These are phyloP conservation scores for Thraustochytrium sp. DNA, from an alignment of 352 stramenopile species.

Conservation along the genomic window DNA sequence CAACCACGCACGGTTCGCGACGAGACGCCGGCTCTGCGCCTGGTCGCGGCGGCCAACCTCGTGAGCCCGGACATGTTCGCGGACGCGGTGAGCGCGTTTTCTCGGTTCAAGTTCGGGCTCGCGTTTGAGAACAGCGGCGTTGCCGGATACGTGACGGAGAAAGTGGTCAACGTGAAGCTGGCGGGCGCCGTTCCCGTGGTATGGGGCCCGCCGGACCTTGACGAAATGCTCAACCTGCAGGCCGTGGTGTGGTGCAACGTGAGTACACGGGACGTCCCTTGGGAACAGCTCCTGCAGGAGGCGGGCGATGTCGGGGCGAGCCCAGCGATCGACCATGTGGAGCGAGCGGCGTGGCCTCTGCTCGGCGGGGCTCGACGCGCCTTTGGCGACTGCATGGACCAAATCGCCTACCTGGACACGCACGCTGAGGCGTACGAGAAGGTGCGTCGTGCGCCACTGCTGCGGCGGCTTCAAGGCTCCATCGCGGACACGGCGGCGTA, in stretches of 20 bases:
- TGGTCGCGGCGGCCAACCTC: background rate
- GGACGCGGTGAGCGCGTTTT: constrained; percentile 53
- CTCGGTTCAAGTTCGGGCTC: constrained; percentile 61
- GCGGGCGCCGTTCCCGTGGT: constrained; percentile 61
- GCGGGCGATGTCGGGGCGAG: background rate
- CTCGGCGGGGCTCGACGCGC: background rate
- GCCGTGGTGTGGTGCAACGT: constrained; percentile 20
- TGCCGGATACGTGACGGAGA: constrained; percentile 62
- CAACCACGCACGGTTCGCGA: background rate
- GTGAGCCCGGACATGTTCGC: background rate
- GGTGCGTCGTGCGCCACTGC: background rate
- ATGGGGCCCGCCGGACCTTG: constrained; percentile 46
- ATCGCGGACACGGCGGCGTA: background rate
- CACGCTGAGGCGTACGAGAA: background rate
- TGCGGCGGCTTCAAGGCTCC: background rate
- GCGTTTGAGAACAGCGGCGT: constrained; percentile 61
- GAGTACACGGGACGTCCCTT: background rate
- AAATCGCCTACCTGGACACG: background rate
- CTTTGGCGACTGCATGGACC: background rate
- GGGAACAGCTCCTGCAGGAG: background rate
- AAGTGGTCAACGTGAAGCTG: constrained; percentile 61
- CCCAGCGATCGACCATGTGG: background rate
- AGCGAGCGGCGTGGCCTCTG: background rate
- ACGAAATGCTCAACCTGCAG: background rate
- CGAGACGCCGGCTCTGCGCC: background rate